These are phyloP conservation scores for Scedosporium dehoogii DNA, from an alignment of 2,329 filamentous ascomycete genomes.

Conservation along the genomic window DNA sequence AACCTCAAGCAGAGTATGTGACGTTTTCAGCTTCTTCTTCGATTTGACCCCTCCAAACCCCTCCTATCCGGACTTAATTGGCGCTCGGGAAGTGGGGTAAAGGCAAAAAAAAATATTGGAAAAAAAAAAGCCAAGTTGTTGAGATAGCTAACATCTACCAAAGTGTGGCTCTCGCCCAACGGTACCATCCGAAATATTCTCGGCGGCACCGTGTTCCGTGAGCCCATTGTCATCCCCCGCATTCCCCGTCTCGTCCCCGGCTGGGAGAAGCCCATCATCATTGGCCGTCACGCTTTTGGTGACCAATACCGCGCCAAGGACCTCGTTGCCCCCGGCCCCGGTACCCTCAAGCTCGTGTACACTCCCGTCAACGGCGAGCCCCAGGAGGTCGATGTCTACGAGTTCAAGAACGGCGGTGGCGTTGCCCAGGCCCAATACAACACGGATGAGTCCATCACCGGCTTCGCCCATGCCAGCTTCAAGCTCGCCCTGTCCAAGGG, in stretches of 20 bases:
- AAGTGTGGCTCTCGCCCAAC: slow-evolving; percentile 97
- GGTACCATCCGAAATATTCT: slow-evolving; percentile 70
- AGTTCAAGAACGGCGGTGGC: slow-evolving; percentile 79
- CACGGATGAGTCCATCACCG: slow-evolving; percentile 87
- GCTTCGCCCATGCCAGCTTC: slow-evolving; percentile 94
- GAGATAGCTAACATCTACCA: slow-evolving; percentile 21
- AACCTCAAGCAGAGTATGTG: slow-evolving; percentile 90
- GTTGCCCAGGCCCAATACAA: slow-evolving; percentile 97
- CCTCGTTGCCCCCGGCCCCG: slow-evolving; percentile 68
- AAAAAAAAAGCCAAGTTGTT: no score
- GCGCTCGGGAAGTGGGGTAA: neutral
- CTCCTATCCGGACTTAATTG: slow-evolving; percentile 5
- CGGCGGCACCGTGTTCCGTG: slow-evolving; percentile 96
- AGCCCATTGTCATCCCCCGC: slow-evolving; percentile 91
- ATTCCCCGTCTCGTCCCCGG: slow-evolving; percentile 90
- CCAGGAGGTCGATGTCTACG: slow-evolving; percentile 79
- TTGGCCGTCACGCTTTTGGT: slow-evolving; percentile 95
- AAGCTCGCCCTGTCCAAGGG: slow-evolving; percentile 84
- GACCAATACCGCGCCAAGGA: slow-evolving; percentile 99
- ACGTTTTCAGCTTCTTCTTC: slow-evolving; percentile 4
- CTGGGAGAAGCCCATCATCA: slow-evolving; percentile 99
- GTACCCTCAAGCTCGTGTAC: slow-evolving; percentile 90
- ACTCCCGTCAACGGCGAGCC: slow-evolving; percentile 76
- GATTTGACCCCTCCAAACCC: slow-evolving; percentile 2
- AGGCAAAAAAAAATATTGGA: neutral